Base-by-base conservation (phyloP, 208 protist species). In the Acanthamoeba culbertsoni region DNA sequence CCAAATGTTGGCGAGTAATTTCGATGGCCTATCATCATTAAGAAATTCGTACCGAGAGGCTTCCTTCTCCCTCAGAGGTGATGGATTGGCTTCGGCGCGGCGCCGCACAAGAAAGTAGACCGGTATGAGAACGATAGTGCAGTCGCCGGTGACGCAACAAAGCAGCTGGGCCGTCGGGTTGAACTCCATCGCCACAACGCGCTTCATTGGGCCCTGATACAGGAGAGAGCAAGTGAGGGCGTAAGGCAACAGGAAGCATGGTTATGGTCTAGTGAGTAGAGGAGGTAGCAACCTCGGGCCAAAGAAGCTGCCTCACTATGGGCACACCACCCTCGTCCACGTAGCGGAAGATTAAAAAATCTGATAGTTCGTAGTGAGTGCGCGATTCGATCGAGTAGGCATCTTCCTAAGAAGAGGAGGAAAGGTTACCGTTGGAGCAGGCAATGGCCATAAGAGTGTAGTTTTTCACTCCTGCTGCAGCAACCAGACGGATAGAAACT, bases 111-210 rank as follows among this genome's bases (percentile, higher is more conserved):
- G 75, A 10, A 86, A 86, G 46, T 86, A 86, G 75, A 86, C 12
- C 14, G 75, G 75, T n/a, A 86, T 86, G 28, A 86, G 46, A 8
- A 86, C 42, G 43, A 86, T 45, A 3, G 75, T 86, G 26, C 43
- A 86, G 75, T 86, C 75, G 42, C 75, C 75, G 28, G 75, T 86
- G n/a, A 86, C 46, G 75, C 75, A 86, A 31, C 42, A 59, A 37
- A 86, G 31, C 75, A 48, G 46, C 46, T 86, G 75, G 4, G 45
- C 75, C 75, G 75, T 86, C 26, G 75, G 75, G 26, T 57, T 86
- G 75, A 86, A 86, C 43, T 86, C 75, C 75, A 86, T 86, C 75
- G 75, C 75, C 31, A 59, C 75, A n/a, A 86, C 46, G 18, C 75
- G 42, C 46, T 86, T 86, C 75, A 86, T 86, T 3, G 43, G 43